These are phyloP conservation scores for Mycena polygramma DNA, from an alignment of 768 basidiomycete genomes.

Conservation along the genomic window DNA sequence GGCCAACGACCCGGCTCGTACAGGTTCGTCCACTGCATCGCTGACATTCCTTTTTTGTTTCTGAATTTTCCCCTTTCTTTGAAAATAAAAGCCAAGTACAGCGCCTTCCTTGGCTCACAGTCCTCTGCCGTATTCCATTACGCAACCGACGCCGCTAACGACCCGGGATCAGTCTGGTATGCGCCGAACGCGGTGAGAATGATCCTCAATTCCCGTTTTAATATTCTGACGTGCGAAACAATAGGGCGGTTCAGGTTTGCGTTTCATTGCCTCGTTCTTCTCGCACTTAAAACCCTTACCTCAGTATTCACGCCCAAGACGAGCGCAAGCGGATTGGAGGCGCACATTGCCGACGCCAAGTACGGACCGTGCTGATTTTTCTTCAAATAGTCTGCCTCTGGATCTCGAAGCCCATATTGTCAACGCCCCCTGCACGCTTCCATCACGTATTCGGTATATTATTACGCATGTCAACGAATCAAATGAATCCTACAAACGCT, in stretches of 20 bases:
- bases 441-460: constrained; percentile 9
- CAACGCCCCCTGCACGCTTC: not conserved
- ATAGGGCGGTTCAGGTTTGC: constrained; percentile 40
- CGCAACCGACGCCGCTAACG: constrained; percentile 53
- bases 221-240: no score
- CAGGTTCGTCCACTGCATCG: not conserved
- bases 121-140: constrained; percentile 58
- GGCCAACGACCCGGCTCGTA: constrained; percentile 57
- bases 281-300: not conserved
- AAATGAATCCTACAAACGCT: constrained; percentile 16
- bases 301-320: constrained; percentile 58
- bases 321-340: constrained; percentile 57
- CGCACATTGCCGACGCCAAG: constrained; percentile 58
- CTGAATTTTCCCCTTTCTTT: no score
- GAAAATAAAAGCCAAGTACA: constrained; percentile 52
- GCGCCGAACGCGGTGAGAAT: constrained; percentile 45
- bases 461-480: constrained; percentile 3
- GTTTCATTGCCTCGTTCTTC: not conserved
- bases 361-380: constrained; percentile 50
- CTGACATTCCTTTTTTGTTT: no score
- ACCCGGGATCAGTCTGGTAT: constrained; percentile 64
- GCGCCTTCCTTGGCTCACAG: constrained; percentile 55
- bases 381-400: no score
- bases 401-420: no score
- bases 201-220: no score